phyloP scores from a whole-genome alignment of 108 stramenopile genomes.

The Pseudonitzschia pungens region DNA sequence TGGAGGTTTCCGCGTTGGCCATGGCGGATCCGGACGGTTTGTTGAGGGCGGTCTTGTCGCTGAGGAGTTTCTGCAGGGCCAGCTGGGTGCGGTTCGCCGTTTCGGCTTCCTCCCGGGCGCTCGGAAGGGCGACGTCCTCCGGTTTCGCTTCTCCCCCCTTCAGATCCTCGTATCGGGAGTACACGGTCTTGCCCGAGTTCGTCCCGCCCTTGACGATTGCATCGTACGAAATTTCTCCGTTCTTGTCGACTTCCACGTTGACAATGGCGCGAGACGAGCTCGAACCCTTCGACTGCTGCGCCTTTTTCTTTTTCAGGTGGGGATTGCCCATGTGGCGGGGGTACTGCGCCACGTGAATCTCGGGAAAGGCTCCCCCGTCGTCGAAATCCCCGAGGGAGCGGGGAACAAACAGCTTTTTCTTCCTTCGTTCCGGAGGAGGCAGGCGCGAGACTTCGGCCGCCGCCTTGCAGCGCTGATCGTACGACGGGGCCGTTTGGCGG shows the following conservation, averaged over 20 bases:
- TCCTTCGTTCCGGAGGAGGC: slow-evolving; percentile 64
- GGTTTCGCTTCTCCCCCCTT: slow-evolving; percentile 65
- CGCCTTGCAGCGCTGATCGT: slow-evolving; percentile 67
- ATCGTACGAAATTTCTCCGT: slow-evolving; percentile 91
- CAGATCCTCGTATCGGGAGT: slow-evolving; percentile 83
- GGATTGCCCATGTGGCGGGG: slow-evolving; percentile 98
- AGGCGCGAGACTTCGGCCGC: slow-evolving; percentile 62
- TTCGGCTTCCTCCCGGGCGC: slow-evolving; percentile 81
- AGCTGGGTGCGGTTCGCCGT: slow-evolving; percentile 86
- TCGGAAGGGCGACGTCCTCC: slow-evolving; percentile 88
- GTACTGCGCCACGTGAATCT: slow-evolving; percentile 98
- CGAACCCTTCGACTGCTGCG: slow-evolving; percentile 4
- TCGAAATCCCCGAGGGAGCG: slow-evolving; percentile 89
- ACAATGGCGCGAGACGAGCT: slow-evolving; percentile 70
- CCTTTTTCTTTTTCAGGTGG: slow-evolving; percentile 42
- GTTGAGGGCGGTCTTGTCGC: slow-evolving; percentile 76
- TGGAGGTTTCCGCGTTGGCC: slow-evolving; percentile 69
- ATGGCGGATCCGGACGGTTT: slow-evolving; percentile 85
- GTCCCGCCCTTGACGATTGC: slow-evolving; percentile 94
- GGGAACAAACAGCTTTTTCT: slow-evolving; percentile 86
- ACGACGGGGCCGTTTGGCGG: slow-evolving; percentile 52
- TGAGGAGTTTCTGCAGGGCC: slow-evolving; percentile 83
- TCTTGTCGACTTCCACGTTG: slow-evolving; percentile 85
- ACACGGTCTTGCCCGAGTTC: slow-evolving; percentile 88
- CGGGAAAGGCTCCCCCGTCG: slow-evolving; percentile 98